Evolutionary conservation across 1,139 yeast genomes (phyloP).

Genomic region (Candida sp.): DNA sequence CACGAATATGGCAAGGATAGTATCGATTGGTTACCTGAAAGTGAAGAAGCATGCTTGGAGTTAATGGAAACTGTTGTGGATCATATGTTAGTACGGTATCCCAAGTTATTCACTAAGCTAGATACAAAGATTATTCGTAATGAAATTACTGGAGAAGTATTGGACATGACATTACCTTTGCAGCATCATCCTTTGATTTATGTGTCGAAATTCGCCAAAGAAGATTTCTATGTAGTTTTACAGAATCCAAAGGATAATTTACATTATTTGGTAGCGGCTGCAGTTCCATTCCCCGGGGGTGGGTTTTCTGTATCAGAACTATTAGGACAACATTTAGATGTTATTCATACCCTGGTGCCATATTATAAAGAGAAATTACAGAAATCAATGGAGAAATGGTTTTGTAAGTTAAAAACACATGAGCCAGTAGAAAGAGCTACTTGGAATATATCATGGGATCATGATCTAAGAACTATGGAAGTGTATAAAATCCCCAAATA

Average conservation of each 20-base stretch:
- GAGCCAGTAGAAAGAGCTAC: constrained; percentile 73
- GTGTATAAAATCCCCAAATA: constrained; percentile 46
- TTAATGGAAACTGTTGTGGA: constrained; percentile 59
- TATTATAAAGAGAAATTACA: constrained; percentile 64
- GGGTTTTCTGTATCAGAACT: constrained; percentile 60
- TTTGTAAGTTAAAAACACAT: constrained; percentile 53
- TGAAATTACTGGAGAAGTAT: constrained; percentile 56
- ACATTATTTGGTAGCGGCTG: constrained; percentile 69
- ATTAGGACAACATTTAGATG: constrained; percentile 58
- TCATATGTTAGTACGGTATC: constrained; percentile 62
- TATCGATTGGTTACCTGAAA: constrained; percentile 66
- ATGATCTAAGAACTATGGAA: constrained; percentile 52
- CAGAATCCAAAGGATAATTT: constrained; percentile 51
- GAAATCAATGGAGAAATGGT: constrained; percentile 75
- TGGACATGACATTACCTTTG: constrained; percentile 59
- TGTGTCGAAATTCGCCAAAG: constrained; percentile 70
- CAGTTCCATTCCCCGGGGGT: constrained; percentile 80
- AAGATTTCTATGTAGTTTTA: constrained; percentile 64
- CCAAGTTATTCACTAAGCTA: constrained; percentile 53
- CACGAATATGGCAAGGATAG: constrained; percentile 58
- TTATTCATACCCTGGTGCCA: constrained; percentile 70
- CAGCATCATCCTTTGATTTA: constrained; percentile 61
- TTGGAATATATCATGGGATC: constrained; percentile 75
- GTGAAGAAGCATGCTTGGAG: constrained; percentile 61
- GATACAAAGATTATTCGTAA: constrained; percentile 51